A percentile compares a stretch with the other conserved stretches of the same genome.
Conservation (phyloP, 2,329 filamentous ascomycete species). For the Xylaria sp. region DNA sequence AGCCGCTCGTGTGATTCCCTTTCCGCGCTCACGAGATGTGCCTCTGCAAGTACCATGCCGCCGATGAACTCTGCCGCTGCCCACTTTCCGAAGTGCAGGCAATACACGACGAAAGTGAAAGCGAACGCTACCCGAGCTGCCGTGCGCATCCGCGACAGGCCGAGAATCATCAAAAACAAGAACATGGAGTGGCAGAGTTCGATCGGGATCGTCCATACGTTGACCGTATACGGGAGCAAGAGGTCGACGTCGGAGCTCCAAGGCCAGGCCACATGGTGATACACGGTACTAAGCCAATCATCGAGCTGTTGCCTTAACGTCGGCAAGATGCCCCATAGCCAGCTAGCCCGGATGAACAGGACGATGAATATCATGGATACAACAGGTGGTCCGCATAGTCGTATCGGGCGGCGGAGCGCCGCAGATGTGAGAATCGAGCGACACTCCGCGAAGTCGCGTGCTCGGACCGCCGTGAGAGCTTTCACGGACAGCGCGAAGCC, state of each 20-base stretch:
- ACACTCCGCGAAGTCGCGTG: slow-evolving; percentile 51
- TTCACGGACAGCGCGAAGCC: slow-evolving; percentile 60
- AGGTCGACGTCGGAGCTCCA: slow-evolving; percentile 48
- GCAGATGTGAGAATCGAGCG: slow-evolving; percentile 56
- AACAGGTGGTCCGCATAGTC: slow-evolving; percentile 58
- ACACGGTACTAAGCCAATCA: slow-evolving; percentile 45
- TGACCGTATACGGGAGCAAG: slow-evolving; percentile 52
- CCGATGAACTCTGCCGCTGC: slow-evolving; percentile 58
- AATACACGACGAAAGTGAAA: slow-evolving; percentile 52
- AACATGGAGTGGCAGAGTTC: slow-evolving; percentile 59
- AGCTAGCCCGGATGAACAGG: slow-evolving; percentile 46
- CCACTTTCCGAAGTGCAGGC: slow-evolving; percentile 53
- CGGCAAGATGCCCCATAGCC: slow-evolving; percentile 23
- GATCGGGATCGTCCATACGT: slow-evolving; percentile 61
- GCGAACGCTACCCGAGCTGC: slow-evolving; percentile 47
- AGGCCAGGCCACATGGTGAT: slow-evolving; percentile 40
- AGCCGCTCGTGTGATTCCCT: neutral
- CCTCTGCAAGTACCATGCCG: slow-evolving; percentile 58
- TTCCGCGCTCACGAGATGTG: slow-evolving; percentile 51
- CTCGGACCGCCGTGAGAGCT: slow-evolving; percentile 54
- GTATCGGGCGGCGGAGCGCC: slow-evolving; percentile 57
- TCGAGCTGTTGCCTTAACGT: slow-evolving; percentile 42
- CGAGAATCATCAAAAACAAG: slow-evolving; percentile 54
- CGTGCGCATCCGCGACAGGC: slow-evolving; percentile 49
- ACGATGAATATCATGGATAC: slow-evolving; percentile 54